phyloP scores from a whole-genome alignment of 225 moss, liverwort and hornwort species.

The Thuidium tamariscinum region DNA sequence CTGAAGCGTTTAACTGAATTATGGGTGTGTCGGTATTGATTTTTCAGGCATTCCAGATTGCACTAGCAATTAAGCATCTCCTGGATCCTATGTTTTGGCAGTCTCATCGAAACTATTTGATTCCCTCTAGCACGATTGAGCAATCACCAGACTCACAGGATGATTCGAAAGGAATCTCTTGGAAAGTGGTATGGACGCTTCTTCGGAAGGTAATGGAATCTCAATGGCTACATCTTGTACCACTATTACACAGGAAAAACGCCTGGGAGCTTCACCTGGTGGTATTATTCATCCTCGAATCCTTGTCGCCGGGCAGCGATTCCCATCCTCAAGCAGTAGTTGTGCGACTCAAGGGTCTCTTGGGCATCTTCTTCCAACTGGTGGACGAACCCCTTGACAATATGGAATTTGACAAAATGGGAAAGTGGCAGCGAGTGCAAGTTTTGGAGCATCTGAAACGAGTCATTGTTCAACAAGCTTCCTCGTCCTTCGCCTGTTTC shows the following conservation, averaged over 20 bases:
- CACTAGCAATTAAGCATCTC: slow-evolving; percentile 62
- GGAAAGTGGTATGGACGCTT: slow-evolving; percentile 67
- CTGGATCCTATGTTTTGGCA: slow-evolving; percentile 76
- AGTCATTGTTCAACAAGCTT: slow-evolving; percentile 72
- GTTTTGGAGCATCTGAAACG: slow-evolving; percentile 78
- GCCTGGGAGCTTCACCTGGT: slow-evolving; percentile 75
- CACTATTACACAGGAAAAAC: slow-evolving; percentile 59
- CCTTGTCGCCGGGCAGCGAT: slow-evolving; percentile 39
- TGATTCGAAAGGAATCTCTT: slow-evolving; percentile 34
- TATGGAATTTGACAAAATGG: slow-evolving; percentile 2
- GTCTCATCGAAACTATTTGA: slow-evolving; percentile 24
- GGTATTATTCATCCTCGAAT: slow-evolving; percentile 62
- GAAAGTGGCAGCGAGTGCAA: slow-evolving; percentile 60
- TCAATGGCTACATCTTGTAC: slow-evolving; percentile 68
- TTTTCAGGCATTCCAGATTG: slow-evolving; percentile 54
- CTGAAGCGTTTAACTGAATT: neutral
- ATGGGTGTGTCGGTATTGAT: neutral
- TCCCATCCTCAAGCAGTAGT: slow-evolving; percentile 68
- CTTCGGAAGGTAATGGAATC: slow-evolving; percentile 56
- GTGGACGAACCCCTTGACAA: slow-evolving; percentile 33
- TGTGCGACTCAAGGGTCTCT: slow-evolving; percentile 67
- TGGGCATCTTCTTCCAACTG: slow-evolving; percentile 69
- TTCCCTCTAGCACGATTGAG: neutral
- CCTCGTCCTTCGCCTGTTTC: slow-evolving; percentile 60
- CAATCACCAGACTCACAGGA: neutral